phyloP scores from a whole-genome alignment of 805 yeast species.

The Teunomyces cretensis region DNA sequence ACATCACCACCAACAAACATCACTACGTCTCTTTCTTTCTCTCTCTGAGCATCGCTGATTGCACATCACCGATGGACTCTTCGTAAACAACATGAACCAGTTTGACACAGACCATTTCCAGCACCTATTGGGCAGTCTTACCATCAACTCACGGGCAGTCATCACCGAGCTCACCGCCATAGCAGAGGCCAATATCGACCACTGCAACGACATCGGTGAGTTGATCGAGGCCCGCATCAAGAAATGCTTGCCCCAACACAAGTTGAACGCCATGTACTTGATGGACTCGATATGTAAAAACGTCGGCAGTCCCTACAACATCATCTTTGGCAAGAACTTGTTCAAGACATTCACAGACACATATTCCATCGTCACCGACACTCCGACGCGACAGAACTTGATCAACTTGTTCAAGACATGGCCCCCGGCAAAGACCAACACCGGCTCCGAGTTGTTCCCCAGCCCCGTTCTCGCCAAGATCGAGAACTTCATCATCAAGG shows the following conservation, averaged over 20 bases:
- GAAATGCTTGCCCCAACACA: constrained; percentile 39
- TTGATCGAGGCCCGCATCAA: constrained; percentile 35
- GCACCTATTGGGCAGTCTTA: constrained; percentile 32
- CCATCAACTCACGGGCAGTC: constrained; percentile 36
- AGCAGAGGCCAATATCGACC: constrained; percentile 34
- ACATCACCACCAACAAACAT: neutral
- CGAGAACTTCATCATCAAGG: constrained; percentile 40
- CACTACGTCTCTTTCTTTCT: neutral
- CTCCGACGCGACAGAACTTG: constrained; percentile 37
- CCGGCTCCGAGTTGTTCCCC: constrained; percentile 37
- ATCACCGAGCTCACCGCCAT: constrained; percentile 39
- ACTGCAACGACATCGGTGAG: constrained; percentile 32
- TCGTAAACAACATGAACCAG: neutral
- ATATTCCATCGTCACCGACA: constrained; percentile 39
- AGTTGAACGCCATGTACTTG: constrained; percentile 33
- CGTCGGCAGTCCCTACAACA: constrained; percentile 44
- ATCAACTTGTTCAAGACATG: constrained; percentile 44
- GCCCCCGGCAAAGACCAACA: constrained; percentile 32
- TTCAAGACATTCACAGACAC: constrained; percentile 38
- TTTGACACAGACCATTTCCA: constrained; percentile 16
- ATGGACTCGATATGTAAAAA: constrained; percentile 44
- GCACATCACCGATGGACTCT: neutral
- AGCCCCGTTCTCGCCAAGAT: constrained; percentile 26
- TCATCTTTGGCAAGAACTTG: constrained; percentile 34
- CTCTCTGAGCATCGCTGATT: neutral